Base-by-base conservation (phyloP, 768 basidiomycete genomes). In the Dioszegia hungarica region DNA sequence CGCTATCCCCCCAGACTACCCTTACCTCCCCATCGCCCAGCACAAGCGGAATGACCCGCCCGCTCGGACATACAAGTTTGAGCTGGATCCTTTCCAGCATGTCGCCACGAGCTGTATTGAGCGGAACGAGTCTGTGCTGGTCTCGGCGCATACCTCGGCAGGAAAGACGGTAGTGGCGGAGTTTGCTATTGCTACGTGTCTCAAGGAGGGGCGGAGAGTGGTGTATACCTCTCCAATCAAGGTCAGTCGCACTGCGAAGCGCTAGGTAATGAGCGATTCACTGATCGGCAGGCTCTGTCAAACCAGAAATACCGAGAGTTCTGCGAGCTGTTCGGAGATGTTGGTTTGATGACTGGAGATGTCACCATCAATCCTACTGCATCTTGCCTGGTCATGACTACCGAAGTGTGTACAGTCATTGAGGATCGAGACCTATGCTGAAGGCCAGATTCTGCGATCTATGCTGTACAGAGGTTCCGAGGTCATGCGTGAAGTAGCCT, bases 201-300 rank as follows among this genome's bases (percentile, higher is more conserved):
- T 99, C 67, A 86, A 85, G 76, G 86, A 88, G 71, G 91, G 90
- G 72, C 89, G 95, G 78, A 82, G 95, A 76, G 94, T 98, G 67
- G 95, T 98, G 60, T 99, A 99, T 79, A 99, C 95, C 22, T 92
- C 89, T 82, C 95, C 95, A 54, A 99, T 99, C 79, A 99, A 99
- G 84, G 94, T 92, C 77, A 71, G 84, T 81, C 37, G 72, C 62
- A 14, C n/a, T 2, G 53, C 48, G 14, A 2, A 8, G 25, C 19
- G 9, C 4, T 6, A 4, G 11, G 3, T 19, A 6, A 33, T 14
- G 31, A 25, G 22, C 12, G 2, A 27, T 5, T 22, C n/a, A 20
- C 31, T 25, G 31, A 39, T 19, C 1, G 2, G 5, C 19, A 98
- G 94, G 95, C 95, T 0, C 80, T 98, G 66, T 94, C 91, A 71